These are phyloP conservation scores for Penicillium lividum DNA, from an alignment of 495 filamentous ascomycete genomes.

Conservation along the genomic window DNA sequence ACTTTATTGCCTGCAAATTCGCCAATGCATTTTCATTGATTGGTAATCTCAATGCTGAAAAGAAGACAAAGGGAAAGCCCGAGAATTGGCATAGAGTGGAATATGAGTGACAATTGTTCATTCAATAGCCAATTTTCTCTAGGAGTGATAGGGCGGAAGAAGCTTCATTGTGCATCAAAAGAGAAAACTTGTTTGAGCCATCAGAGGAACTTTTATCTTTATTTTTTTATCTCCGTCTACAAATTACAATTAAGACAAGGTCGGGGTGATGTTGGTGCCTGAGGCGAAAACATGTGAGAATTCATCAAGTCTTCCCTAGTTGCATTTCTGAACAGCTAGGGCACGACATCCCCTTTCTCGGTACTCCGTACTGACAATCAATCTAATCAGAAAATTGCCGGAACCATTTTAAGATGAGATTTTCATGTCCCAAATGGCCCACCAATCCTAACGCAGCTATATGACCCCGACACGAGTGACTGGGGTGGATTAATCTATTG, in stretches of 20 bases:
- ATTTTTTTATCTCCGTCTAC: background rate
- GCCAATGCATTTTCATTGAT: slow-evolving; percentile 70
- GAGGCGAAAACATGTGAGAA: background rate
- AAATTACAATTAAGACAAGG: background rate
- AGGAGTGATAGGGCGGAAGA: slow-evolving; percentile 39
- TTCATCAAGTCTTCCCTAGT: background rate
- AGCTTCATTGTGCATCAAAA: slow-evolving; percentile 11
- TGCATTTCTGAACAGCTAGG: background rate
- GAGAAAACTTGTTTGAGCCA: background rate
- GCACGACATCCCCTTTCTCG: background rate
- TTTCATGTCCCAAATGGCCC: background rate
- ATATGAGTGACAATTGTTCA: slow-evolving; percentile 83
- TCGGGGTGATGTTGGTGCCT: background rate
- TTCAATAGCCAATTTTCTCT: slow-evolving; percentile 63
- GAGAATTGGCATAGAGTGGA: slow-evolving; percentile 69
- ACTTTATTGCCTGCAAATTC: slow-evolving; percentile 71
- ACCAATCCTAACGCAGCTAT: background rate
- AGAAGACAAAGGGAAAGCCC: slow-evolving; percentile 19
- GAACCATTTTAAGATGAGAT: background rate
- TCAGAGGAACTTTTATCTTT: background rate
- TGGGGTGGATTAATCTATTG: slow-evolving; percentile 1
- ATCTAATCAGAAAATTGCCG: background rate
- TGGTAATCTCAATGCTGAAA: slow-evolving; percentile 25
- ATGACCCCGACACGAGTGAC: background rate
- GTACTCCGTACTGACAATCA: background rate